Evolutionary conservation across 305 asterid species (phyloP), one percentile per base, ranked within the genome.

Genomic region (Fraxinus paxiana): DNA sequence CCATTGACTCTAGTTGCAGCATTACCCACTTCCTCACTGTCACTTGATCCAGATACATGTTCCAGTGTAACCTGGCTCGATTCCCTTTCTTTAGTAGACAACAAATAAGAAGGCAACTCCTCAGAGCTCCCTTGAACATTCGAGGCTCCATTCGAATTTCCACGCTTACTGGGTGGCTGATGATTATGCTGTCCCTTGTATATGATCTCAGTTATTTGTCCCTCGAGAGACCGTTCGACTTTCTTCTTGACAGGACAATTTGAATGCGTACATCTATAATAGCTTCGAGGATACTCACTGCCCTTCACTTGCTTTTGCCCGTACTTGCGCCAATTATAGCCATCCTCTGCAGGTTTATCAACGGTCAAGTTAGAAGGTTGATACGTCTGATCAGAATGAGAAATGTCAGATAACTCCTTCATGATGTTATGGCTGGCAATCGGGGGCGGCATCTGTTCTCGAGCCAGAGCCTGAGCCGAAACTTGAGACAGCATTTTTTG

Each of bases 301-400:
- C 98, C 97, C 89, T 93, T 93, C 80, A 95, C 98, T 61, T 92
- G 98, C 89, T 95, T 95, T 90, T 95, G 98, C 79, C 98, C 98
- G 77, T 94, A 94, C 79, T 94, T 93, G 72, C 72, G 72, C 72
- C 72, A 63, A 30, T 63, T 63, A 12, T 63, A 63, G n/a, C 72
- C 72, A 26, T 93, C 98, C 35, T 91, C 93, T 43, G 90, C 87
- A 65, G 92, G 97, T 80, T 91, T 94, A 87, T 92, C 96, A 24
- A 91, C 91, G 3, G 81, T 76, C 15, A 88, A 63, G 87, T 84
- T 80, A 46, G 83, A 80, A 84, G 88, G 88, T 78, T 90, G 97
- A 28, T 85, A 73, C 84, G 88, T 90, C 78, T 91, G 92, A 82
- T 90, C 93, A 15, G 87, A 73, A 75, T 80, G 77, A 73, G 90